These are phyloP conservation scores for Phaeosphaeria sp. DNA, from an alignment of 2,329 filamentous ascomycete genomes.

Conservation along the genomic window DNA sequence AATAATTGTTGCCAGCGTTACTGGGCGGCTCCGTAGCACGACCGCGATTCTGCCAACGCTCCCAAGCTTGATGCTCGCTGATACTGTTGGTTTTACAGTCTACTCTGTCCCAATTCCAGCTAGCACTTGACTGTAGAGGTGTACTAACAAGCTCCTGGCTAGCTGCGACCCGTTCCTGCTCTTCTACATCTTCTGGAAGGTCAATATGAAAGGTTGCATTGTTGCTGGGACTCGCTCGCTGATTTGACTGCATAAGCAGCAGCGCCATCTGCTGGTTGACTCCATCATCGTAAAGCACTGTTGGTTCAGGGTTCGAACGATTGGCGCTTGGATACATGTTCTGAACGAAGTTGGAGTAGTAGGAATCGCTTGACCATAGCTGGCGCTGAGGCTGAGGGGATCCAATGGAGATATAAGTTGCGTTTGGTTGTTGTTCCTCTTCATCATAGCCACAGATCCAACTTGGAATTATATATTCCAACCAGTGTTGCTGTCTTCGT, in stretches of 20 bases:
- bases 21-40: conserved; percentile 33
- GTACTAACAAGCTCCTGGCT: conserved; percentile 43
- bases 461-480: too few species aligned
- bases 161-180: conserved; percentile 28
- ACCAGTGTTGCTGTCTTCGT: too few species aligned
- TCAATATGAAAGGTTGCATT: conserved; percentile 54
- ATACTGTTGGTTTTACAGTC: conserved; percentile 37
- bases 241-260: conserved; percentile 50
- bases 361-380: conserved; percentile 22
- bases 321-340: conserved; percentile 55
- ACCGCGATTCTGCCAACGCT: conserved; percentile 40
- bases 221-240: conserved; percentile 39
- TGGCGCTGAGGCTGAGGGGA: too few species aligned
- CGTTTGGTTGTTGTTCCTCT: too few species aligned
- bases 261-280: conserved; percentile 60
- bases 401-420: too few species aligned
- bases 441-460: too few species aligned
- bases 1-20: conserved; percentile 39
- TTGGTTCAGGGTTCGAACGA: conserved; percentile 28
- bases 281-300: conserved; percentile 56
- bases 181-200: conserved; percentile 43
- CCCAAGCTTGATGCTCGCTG: conserved; percentile 38
- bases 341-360: conserved; percentile 53
- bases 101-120: conserved; percentile 31
- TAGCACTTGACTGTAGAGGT: conserved; percentile 26